Percentiles rank a stretch among this genome's conserved stretches.
These are phyloP conservation scores for Prunus fruticosa DNA, from an alignment of 306 rosid genomes.

Conservation along the genomic window DNA sequence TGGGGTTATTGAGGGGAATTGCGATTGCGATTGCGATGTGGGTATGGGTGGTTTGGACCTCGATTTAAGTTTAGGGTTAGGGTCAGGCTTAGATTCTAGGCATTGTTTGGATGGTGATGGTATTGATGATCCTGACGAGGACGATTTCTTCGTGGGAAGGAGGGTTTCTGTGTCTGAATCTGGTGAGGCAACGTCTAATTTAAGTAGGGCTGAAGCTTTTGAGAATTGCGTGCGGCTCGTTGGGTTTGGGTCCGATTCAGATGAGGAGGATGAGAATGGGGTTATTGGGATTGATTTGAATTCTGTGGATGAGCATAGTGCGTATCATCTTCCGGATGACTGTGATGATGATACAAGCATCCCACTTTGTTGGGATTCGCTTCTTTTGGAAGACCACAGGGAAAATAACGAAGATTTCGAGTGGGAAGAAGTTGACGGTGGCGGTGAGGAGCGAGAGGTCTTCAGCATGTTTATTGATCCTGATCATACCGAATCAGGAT, in stretches of 20 bases:
- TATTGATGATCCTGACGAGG: constrained; percentile 30
- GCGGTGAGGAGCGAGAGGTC: constrained; percentile 59
- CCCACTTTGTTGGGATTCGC: constrained; percentile 68
- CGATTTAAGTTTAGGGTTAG: constrained; percentile 40
- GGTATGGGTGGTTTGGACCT: constrained; percentile 36
- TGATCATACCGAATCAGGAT: constrained; percentile 34
- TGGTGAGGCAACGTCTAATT: constrained; percentile 27
- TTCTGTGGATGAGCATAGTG: constrained; percentile 47
- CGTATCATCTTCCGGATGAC: constrained; percentile 22
- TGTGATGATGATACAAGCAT: constrained; percentile 44
- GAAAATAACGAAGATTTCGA: constrained; percentile 64
- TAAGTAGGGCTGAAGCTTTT: constrained; percentile 21
- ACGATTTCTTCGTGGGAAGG: constrained; percentile 37
- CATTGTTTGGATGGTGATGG: constrained; percentile 27
- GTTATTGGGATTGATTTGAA: constrained; percentile 40
- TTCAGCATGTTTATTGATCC: constrained; percentile 39
- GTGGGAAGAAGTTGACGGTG: constrained; percentile 82
- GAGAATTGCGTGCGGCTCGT: constrained; percentile 23
- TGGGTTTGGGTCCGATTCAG: constrained; percentile 50
- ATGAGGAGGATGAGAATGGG: constrained; percentile 34
- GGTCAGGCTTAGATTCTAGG: constrained; percentile 29
- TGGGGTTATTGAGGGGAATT: constrained; percentile 45
- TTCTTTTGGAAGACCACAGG: constrained; percentile 57
- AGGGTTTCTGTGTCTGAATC: constrained; percentile 42
- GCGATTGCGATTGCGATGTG: constrained; percentile 26